A percentile compares a stretch with the other conserved stretches of the same genome.
Conservation (phyloP, 805 yeast species). For the Yamadazyma sp. region DNA sequence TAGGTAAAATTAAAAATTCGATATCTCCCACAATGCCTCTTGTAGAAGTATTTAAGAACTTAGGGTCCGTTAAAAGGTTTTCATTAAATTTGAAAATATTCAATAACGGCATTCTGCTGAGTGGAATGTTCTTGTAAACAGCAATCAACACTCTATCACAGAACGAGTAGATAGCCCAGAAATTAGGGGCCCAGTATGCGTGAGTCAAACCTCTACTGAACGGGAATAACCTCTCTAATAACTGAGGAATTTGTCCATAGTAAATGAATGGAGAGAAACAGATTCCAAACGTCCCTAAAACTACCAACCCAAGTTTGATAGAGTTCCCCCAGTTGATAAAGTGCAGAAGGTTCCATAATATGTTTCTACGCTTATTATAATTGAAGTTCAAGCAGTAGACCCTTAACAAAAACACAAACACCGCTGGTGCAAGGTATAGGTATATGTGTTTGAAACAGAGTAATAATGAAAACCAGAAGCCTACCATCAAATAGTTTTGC, state of each 20-base stretch:
- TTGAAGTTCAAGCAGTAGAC: conserved; percentile 61
- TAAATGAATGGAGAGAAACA: conserved; percentile 81
- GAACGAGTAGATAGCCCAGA: conserved; percentile 94
- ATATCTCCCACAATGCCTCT: conserved; percentile 93
- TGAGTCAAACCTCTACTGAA: conserved; percentile 94
- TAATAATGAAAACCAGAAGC: conserved; percentile 67
- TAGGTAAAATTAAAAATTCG: conserved; percentile 75
- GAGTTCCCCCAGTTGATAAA: conserved; percentile 56
- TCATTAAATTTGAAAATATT: conserved; percentile 47
- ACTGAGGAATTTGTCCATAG: conserved; percentile 59
- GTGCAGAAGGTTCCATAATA: conserved; percentile 30
- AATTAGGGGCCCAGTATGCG: conserved; percentile 98
- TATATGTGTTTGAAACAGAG: conserved; percentile 94
- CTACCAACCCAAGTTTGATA: conserved; percentile 61
- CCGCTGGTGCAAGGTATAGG: conserved; percentile 91
- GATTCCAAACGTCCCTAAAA: conserved; percentile 55
- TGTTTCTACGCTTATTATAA: conserved; percentile 23
- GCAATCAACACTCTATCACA: conserved; percentile 67
- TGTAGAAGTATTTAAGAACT: conserved; percentile 46
- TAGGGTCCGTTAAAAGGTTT: conserved; percentile 32
- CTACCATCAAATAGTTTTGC: conserved; percentile 57
- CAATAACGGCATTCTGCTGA: conserved; percentile 28
- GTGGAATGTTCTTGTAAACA: conserved; percentile 36
- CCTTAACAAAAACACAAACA: conserved; percentile 73
- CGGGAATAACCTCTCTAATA: conserved; percentile 78